Evolutionary conservation across 768 basidiomycete species (phyloP).

Genomic region (Sarcomyxa edulis): DNA sequence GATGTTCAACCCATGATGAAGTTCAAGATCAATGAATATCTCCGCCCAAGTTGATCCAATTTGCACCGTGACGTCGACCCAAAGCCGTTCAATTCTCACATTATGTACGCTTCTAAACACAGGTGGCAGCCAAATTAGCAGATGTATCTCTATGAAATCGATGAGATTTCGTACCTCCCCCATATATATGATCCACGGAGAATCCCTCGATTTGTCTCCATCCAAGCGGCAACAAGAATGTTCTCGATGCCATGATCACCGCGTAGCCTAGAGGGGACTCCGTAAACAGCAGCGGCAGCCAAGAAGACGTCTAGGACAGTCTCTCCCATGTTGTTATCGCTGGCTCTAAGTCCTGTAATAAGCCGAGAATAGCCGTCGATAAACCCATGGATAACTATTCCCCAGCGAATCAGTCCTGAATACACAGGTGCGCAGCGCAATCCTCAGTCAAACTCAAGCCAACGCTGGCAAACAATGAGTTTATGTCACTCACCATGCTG

Average conservation of each 20-base stretch:
- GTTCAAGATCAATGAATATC: constrained; percentile 25
- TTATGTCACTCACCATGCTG: constrained; percentile 23
- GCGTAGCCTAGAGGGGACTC: constrained; percentile 22
- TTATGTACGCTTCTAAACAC: constrained; percentile 29
- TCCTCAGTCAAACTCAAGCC: background rate
- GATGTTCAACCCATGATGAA: constrained; percentile 21
- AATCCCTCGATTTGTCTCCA: constrained; percentile 14
- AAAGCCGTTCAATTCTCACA: constrained; percentile 30
- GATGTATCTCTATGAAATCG: no score
- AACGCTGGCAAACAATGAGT: background rate
- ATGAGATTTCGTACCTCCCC: constrained; percentile 20
- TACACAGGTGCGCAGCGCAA: background rate
- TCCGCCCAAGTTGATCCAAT: constrained; percentile 26
- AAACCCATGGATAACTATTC: constrained; percentile 27
- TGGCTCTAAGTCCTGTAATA: constrained; percentile 25
- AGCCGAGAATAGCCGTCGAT: constrained; percentile 25
- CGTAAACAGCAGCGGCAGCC: constrained; percentile 14
- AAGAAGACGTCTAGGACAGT: constrained; percentile 31
- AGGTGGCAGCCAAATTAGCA: no score
- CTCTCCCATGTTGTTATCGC: constrained; percentile 29
- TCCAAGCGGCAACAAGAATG: constrained; percentile 25
- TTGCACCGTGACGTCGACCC: constrained; percentile 27
- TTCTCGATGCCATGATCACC: constrained; percentile 38
- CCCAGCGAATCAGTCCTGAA: constrained; percentile 25
- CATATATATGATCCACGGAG: constrained; percentile 27